Percentiles rank a stretch among this genome's conserved stretches.
Evolutionary conservation across 2,329 filamentous ascomycete genomes (phyloP).

Genomic region (Chaetomium olivaceum): DNA sequence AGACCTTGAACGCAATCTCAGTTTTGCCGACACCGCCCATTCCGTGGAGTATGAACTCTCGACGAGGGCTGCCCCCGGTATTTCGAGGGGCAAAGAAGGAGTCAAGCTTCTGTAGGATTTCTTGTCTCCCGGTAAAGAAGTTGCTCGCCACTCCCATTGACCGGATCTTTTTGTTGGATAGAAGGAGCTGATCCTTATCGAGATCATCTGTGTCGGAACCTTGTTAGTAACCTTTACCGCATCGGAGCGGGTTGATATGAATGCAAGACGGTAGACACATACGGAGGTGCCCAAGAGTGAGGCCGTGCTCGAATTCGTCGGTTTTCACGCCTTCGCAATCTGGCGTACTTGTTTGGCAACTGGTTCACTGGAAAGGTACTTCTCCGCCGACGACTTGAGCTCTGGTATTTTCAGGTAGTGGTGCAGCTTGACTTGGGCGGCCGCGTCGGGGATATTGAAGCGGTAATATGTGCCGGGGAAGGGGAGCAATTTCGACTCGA

Average conservation of each 20-base stretch:
- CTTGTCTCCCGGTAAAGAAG: constrained; percentile 35
- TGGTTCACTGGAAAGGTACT: constrained; percentile 28
- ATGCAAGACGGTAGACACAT: too few relatives aligned
- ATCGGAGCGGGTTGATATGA: too few relatives aligned
- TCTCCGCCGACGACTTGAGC: constrained; percentile 31
- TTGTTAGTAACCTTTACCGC: too few relatives aligned
- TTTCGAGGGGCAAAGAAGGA: constrained; percentile 21
- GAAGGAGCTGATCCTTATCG: constrained; percentile 26
- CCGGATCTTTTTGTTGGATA: constrained; percentile 8
- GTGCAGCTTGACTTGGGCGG: constrained; percentile 31
- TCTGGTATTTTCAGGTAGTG: constrained; percentile 35
- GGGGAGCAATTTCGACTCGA: constrained; percentile 23
- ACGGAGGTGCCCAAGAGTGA: too few relatives aligned
- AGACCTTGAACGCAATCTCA: constrained; percentile 36
- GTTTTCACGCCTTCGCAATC: constrained; percentile 27
- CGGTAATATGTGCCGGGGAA: constrained; percentile 35
- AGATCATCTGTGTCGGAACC: too few relatives aligned
- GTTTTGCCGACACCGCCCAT: constrained; percentile 39
- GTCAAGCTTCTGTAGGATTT: constrained; percentile 31
- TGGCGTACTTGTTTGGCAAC: constrained; percentile 28
- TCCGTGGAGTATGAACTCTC: constrained; percentile 35
- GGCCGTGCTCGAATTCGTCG: constrained; percentile 12
- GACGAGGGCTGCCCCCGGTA: constrained; percentile 12
- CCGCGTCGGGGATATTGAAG: constrained; percentile 34
- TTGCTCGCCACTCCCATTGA: constrained; percentile 23